Evolutionary conservation across 148 eudicot species (phyloP).

Genomic region (Rhododendron griersonianum): DNA sequence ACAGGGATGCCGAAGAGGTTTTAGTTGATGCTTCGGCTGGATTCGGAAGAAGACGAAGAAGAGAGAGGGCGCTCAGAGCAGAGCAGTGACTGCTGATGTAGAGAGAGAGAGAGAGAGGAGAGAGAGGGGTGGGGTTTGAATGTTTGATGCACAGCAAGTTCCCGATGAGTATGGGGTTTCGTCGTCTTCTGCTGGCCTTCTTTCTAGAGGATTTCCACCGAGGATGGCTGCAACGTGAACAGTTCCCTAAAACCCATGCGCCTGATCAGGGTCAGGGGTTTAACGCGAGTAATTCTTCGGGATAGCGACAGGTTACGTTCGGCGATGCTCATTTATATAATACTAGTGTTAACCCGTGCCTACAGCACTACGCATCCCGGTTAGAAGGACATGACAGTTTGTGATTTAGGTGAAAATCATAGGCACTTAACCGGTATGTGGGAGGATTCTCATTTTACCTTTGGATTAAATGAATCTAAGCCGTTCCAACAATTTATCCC

Average conservation of each 20-base stretch:
- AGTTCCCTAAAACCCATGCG: background rate
- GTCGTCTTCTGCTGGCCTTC: background rate
- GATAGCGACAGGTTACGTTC: too few species aligned
- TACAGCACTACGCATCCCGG: too few species aligned
- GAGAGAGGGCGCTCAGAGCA: background rate
- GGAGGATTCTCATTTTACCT: too few species aligned
- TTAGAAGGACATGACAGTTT: too few species aligned
- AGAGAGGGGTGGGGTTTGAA: background rate
- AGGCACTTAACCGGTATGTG: too few species aligned
- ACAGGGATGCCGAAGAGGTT: background rate
- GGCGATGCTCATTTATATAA: too few species aligned
- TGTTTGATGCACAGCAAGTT: background rate
- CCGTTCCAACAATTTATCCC: too few species aligned
- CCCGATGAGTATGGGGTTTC: background rate
- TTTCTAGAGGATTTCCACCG: background rate
- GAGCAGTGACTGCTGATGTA: background rate
- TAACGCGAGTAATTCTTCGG: too few species aligned
- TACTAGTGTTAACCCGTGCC: too few species aligned
- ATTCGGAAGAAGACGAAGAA: background rate
- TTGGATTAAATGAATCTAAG: too few species aligned
- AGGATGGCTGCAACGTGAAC: background rate
- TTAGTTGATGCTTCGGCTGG: background rate
- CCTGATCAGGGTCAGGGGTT: too few species aligned
- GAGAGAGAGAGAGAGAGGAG: background rate
- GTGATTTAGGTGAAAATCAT: too few species aligned